Percentiles rank a stretch among this genome's conserved stretches.
phyloP scores from a whole-genome alignment of 768 basidiomycete genomes.

The Imleria badia region DNA sequence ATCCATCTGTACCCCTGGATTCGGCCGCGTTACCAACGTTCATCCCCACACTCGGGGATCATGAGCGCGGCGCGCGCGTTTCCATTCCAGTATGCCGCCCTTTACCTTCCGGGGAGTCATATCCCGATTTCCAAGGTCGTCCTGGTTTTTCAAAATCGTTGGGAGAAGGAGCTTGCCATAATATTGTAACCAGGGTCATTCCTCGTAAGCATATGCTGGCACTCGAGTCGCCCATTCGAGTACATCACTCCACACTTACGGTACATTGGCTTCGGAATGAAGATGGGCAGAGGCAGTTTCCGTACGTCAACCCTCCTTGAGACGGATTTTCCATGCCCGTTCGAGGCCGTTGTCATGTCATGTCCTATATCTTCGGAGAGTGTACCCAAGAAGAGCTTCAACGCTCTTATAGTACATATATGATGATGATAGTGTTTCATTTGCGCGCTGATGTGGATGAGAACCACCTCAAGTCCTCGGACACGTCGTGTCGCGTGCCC shows the following conservation, averaged over 20 bases:
- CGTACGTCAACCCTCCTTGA: not conserved
- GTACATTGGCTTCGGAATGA: not conserved
- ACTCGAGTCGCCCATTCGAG: not conserved
- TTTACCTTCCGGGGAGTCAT: not conserved
- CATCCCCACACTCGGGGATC: not conserved
- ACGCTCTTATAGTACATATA: not conserved
- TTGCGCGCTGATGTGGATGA: constrained; percentile 5
- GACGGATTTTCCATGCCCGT: constrained; percentile 2
- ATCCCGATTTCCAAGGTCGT: not conserved
- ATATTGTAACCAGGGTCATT: constrained; percentile 15
- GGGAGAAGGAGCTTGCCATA: constrained; percentile 11
- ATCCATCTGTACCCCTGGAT: not conserved
- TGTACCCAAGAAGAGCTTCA: not conserved
- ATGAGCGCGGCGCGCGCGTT: not conserved
- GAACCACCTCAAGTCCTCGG: constrained; percentile 18
- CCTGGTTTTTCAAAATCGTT: not conserved
- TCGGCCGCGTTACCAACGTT: not conserved
- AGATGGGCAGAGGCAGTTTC: not conserved
- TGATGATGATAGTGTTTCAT: constrained; percentile 19
- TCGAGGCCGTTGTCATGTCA: not conserved
- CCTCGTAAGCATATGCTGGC: not conserved
- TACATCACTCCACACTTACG: not conserved
- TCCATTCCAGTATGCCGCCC: not conserved
- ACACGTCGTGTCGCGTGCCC: constrained; percentile 1
- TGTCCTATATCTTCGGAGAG: constrained; percentile 11